A percentile compares a stretch with the other conserved stretches of the same genome.
Evolutionary conservation across 75 land plant species (phyloP).

Genomic region (Pinus taeda): DNA sequence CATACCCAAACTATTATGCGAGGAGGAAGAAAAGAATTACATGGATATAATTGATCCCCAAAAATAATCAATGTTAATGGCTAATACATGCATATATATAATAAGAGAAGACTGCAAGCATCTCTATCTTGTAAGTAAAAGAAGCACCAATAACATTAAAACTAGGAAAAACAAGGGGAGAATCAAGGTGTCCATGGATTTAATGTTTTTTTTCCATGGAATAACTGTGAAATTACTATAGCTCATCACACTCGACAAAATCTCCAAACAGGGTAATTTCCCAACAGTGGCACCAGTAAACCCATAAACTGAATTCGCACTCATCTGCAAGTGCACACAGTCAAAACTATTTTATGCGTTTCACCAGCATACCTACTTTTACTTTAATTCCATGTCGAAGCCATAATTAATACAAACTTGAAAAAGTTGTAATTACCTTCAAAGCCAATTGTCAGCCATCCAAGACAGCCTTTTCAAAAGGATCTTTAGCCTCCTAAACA

Average conservation of each 20-base stretch:
- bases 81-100: not conserved
- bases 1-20: not conserved
- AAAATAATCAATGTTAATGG: not conserved
- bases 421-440: constrained; percentile 49
- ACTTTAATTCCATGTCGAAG: not conserved
- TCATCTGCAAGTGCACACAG: constrained; percentile 49
- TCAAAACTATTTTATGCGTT: not conserved
- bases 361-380: not conserved
- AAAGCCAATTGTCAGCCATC: constrained; percentile 98
- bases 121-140: not conserved
- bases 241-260: constrained; percentile 99
- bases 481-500: constrained; percentile 93
- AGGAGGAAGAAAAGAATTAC: not conserved
- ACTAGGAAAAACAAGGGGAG: not conserved
- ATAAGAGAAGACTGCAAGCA: not conserved
- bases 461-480: constrained; percentile 92
- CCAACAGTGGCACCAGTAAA: constrained; percentile 97
- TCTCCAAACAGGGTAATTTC: constrained; percentile 94
- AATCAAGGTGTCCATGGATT: not conserved
- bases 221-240: constrained; percentile 52
- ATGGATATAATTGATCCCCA: no score
- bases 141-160: not conserved
- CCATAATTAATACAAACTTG: not conserved
- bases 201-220: not conserved
- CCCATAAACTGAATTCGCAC: constrained; percentile 99